Conservation (phyloP, 345 rosid genomes). For the Gossypium raimondii region DNA sequence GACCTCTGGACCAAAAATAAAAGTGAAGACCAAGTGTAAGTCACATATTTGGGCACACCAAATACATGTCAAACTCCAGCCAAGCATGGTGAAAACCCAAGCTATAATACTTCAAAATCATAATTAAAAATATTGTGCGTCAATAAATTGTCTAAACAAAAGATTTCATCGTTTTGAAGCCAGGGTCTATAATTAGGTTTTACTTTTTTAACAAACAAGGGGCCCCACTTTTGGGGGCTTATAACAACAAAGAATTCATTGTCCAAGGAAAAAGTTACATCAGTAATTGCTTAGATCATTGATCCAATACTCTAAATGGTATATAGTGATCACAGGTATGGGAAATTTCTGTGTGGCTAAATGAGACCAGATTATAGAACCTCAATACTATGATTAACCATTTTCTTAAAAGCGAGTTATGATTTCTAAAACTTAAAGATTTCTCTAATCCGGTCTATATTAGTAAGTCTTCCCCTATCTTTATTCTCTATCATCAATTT, state of each 20-base stretch:
- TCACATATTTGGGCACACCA: neutral
- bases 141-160: neutral
- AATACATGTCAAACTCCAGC: neutral
- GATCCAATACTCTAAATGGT: neutral
- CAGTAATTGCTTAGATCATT: neutral
- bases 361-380: neutral
- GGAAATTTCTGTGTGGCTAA: neutral
- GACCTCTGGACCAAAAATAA: no score
- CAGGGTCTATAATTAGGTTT: neutral
- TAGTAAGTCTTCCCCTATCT: neutral
- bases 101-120: neutral
- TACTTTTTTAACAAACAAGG: neutral
- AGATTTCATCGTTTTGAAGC: neutral
- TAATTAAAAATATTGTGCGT: neutral
- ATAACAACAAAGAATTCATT: neutral
- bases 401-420: neutral
- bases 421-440: no score
- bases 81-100: neutral
- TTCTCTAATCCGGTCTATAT: no score
- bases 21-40: neutral
- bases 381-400: neutral
- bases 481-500: neutral
- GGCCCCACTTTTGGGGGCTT: neutral
- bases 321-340: neutral
- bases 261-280: neutral